Evolutionary conservation across 1,284 basidiomycete species (phyloP), one percentile per base, ranked within the genome.

Genomic region (Agaricales sp.): DNA sequence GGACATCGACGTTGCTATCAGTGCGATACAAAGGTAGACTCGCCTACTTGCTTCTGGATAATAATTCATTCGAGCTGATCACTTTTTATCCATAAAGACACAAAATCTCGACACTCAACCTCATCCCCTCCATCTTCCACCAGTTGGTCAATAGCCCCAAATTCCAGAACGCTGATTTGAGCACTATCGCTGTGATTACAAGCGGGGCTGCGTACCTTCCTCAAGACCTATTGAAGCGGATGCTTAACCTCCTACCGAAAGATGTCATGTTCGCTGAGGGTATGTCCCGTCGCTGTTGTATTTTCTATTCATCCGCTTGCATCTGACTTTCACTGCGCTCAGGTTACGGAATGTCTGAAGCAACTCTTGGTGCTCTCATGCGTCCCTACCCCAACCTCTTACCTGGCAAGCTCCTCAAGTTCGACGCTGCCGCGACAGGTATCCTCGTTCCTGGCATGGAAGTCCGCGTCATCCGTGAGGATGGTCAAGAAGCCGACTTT

Each of bases 161-260:
- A 18, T 67, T 75, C 23, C 6, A 30, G 14, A 67, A 74, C 18
- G 63, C 68, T 0, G 79, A 86, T 56, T 63, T 86, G 18, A 78
- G 73, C 54, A 75, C 72, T 0, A 56, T 88, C 2, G 57, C 62
- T 13, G 2, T 43, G 4, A 52, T 79, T 19, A 63, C 61, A 2
- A 74, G 70, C 51, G 85, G 84, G 2, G 86, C 80, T 1, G 82
- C 85, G 1, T 78, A 85, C 57, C 69, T 87, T 3, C 78, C 84
- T 1, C 71, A 73, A 2, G 70, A 75, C 16, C 65, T 87, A 1
- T 62, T 64, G 0, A 59, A 63, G 12, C 70, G 69, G 49, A 58
- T 43, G 21, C 21, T 84, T 22, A 14, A 14, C 26, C 6, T 30
- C 14, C 26, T 30, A 6, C 26, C 26, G 14, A 30, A 30, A 14